Evolutionary conservation across 805 yeast genomes (phyloP), one percentile per base, ranked within the genome.

Genomic region (Wickerhamiella hasegawae): DNA sequence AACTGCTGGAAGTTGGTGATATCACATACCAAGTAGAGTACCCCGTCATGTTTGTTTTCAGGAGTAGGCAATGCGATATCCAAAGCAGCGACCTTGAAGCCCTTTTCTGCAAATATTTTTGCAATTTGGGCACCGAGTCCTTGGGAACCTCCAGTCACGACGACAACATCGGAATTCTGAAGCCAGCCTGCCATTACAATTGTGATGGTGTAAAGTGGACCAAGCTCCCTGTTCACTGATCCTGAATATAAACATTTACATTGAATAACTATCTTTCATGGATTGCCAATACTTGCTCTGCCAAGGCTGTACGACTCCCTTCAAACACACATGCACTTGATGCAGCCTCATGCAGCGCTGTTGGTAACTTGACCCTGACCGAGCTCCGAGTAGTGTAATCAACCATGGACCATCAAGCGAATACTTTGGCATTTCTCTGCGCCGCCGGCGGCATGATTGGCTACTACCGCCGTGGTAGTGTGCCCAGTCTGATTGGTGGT

Each of bases 401-500:
- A n/a, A n/a, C 28, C 23, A 44, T 47, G 90, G 92, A 80, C 59
- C 90, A 78, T 53, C 85, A 84, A 37, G 73, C 82, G 36, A 71
- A 63, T 46, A 73, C 85, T 16, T 64, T 79, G 46, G 71, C 83
- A 18, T 80, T 74, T 11, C 66, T 78, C 42, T 64, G 78, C 47
- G 65, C 76, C 36, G 53, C 70, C 36, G 90, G 90, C 36, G 92
- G 90, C 33, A 43, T 69, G 27, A 67, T 73, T 57, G 90, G 90
- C 27, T 80, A 60, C 55, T 59, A 60, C 36, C 72, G 73, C 35
- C 77, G 78, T 46, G 69, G 76, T 10, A 80, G 94, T 2, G 50
- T 76, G 25, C 92, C 93, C 17, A 82, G 94, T 0, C 63, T 85
- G 36, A 58, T 72, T 32, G 94, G 87, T 1, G 96, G 96, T n/a